Conservation (phyloP, 2,329 filamentous ascomycete genomes). For the Piedraia hortae region DNA sequence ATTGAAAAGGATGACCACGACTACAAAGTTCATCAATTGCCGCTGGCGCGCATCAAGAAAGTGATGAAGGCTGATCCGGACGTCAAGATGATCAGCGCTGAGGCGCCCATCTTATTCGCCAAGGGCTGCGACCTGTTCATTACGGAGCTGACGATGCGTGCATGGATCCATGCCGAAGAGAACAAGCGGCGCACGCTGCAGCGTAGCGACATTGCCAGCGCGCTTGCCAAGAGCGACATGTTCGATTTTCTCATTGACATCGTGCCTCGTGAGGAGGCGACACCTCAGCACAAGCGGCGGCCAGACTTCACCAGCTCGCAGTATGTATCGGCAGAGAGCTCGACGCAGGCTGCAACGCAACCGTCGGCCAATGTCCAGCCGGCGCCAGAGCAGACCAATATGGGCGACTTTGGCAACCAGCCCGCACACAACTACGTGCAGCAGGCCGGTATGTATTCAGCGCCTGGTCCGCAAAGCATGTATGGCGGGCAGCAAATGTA, state of each 20-base stretch:
- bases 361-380: conserved; percentile 21
- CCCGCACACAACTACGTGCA: conserved; percentile 43
- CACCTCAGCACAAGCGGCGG: conserved; percentile 50
- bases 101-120: conserved; percentile 89
- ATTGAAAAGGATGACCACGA: conserved; percentile 88
- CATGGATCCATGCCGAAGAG: conserved; percentile 97
- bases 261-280: conserved; percentile 79
- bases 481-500: conserved; percentile 60
- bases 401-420: conserved; percentile 12
- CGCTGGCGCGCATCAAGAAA: conserved; percentile 96
- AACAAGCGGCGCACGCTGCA: conserved; percentile 93
- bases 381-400: conserved; percentile 7
- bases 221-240: conserved; percentile 94
- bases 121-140: conserved; percentile 99
- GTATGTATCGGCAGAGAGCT: too few species aligned
- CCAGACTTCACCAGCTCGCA: conserved; percentile 13
- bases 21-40: conserved; percentile 93
- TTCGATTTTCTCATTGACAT: conserved; percentile 99
- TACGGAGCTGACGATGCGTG: conserved; percentile 80
- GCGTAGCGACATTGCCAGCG: conserved; percentile 85
- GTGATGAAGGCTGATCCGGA: conserved; percentile 99
- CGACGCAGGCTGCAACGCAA: conserved; percentile 23
- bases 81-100: conserved; percentile 98
- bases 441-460: conserved; percentile 55
- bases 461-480: conserved; percentile 49